Percentiles rank a stretch among this genome's conserved stretches.
phyloP scores from a whole-genome alignment of 2,329 filamentous ascomycete genomes.

The Hirsutella thompsonii region DNA sequence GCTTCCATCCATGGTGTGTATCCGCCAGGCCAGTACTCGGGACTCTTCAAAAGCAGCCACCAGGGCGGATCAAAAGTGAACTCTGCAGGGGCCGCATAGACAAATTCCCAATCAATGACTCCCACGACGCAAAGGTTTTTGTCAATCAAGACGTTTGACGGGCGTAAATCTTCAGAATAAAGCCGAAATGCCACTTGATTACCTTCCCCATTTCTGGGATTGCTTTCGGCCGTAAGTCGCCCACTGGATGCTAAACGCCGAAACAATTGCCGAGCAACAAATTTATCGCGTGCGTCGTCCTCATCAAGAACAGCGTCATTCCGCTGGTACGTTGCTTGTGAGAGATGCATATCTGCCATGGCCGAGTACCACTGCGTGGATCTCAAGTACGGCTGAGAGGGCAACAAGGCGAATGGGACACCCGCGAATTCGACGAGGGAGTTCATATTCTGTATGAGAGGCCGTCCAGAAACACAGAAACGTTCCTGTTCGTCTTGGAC shows the following conservation, averaged over 20 bases:
- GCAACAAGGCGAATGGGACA: constrained; percentile 11
- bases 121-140: constrained; percentile 14
- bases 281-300: constrained; percentile 18
- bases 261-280: constrained; percentile 19
- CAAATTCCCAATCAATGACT: constrained; percentile 29
- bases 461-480: constrained; percentile 16
- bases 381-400: constrained; percentile 13
- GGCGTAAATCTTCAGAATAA: constrained; percentile 14
- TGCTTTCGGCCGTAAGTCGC: constrained; percentile 3
- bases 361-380: constrained; percentile 18
- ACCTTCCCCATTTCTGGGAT: not conserved
- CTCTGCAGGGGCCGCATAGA: constrained; percentile 18
- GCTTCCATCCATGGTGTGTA: constrained; percentile 15
- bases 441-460: constrained; percentile 27
- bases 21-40: constrained; percentile 18
- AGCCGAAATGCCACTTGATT: constrained; percentile 6
- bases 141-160: constrained; percentile 19
- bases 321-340: constrained; percentile 21
- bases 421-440: constrained; percentile 13
- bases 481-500: constrained; percentile 11
- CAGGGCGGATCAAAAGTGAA: constrained; percentile 23
- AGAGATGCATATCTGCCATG: constrained; percentile 22
- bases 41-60: constrained; percentile 22
- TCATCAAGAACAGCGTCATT: constrained; percentile 21
- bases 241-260: constrained; percentile 11